These are phyloP conservation scores for Withania somnifera DNA, from an alignment of 305 asterid genomes.

Conservation along the genomic window DNA sequence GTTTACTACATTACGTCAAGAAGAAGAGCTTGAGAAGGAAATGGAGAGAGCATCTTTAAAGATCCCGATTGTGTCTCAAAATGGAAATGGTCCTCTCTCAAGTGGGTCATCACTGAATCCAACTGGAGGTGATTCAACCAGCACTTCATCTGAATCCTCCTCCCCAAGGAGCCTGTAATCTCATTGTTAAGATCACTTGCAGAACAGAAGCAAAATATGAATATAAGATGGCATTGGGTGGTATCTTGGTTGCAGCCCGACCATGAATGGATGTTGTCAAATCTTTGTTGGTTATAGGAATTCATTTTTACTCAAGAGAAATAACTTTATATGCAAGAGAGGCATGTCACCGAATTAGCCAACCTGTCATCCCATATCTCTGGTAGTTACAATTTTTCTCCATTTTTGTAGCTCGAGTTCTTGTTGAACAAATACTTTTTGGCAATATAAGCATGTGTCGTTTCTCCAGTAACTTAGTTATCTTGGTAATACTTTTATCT, in stretches of 20 bases:
- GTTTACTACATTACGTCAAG: constrained; percentile 70
- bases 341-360: not conserved
- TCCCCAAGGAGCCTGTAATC: constrained; percentile 40
- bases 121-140: constrained; percentile 31
- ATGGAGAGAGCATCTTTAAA: constrained; percentile 77
- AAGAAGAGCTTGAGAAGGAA: constrained; percentile 93
- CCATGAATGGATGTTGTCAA: not conserved
- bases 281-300: not conserved
- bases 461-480: not conserved
- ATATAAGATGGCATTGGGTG: not conserved
- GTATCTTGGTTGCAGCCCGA: not conserved
- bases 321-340: not conserved
- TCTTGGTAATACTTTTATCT: not conserved
- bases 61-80: constrained; percentile 35
- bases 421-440: not conserved
- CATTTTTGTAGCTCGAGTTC: not conserved
- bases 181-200: not conserved
- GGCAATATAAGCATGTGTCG: not conserved
- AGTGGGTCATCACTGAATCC: constrained; percentile 22
- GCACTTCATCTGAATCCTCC: constrained; percentile 41
- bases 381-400: not conserved
- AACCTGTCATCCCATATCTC: not conserved
- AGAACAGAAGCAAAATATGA: not conserved
- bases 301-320: not conserved
- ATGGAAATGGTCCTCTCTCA: constrained; percentile 27